A percentile compares a stretch with the other conserved stretches of the same genome.
phyloP scores from a whole-genome alignment of 768 basidiomycete genomes.

The Tulasnella sp. region DNA sequence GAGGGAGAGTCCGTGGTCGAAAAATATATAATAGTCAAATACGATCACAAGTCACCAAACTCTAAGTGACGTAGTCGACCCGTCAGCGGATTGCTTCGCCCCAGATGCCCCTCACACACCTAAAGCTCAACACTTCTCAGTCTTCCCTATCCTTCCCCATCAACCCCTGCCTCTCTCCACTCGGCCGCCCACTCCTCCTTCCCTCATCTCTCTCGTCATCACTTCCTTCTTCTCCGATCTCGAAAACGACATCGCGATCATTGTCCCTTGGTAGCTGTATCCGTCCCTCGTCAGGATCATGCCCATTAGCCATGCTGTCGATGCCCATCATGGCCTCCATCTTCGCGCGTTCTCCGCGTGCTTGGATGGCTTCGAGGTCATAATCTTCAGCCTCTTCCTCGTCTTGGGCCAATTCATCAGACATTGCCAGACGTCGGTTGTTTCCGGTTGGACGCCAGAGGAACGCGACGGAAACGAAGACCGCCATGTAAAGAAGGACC shows the following conservation, averaged over 20 bases:
- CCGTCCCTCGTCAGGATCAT: conserved; percentile 63
- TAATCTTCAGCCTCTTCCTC: conserved; percentile 93
- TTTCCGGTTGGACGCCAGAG: conserved; percentile 91
- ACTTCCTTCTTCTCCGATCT: conserved; percentile 81
- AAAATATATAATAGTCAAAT: neutral
- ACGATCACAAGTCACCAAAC: neutral
- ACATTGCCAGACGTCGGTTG: conserved; percentile 90
- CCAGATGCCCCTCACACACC: neutral
- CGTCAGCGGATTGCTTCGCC: neutral
- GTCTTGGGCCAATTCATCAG: conserved; percentile 92
- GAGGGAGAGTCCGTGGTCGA: neutral
- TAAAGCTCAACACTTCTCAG: neutral
- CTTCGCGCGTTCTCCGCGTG: conserved; percentile 41
- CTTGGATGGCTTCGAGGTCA: conserved; percentile 71
- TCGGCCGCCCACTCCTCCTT: conserved; percentile 41
- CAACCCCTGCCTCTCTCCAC: conserved; percentile 14
- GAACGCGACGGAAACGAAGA: conserved; percentile 77
- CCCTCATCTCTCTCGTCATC: conserved; percentile 52
- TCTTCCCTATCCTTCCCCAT: conserved; percentile 13
- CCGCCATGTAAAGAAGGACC: conserved; percentile 76
- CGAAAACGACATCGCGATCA: conserved; percentile 78
- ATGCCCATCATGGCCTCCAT: conserved; percentile 45
- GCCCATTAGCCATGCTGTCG: conserved; percentile 60
- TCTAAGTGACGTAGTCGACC: neutral
- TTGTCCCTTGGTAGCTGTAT: conserved; percentile 44